phyloP scores from a whole-genome alignment of 768 basidiomycete genomes.

The Paxillus ammoniavirescens region DNA sequence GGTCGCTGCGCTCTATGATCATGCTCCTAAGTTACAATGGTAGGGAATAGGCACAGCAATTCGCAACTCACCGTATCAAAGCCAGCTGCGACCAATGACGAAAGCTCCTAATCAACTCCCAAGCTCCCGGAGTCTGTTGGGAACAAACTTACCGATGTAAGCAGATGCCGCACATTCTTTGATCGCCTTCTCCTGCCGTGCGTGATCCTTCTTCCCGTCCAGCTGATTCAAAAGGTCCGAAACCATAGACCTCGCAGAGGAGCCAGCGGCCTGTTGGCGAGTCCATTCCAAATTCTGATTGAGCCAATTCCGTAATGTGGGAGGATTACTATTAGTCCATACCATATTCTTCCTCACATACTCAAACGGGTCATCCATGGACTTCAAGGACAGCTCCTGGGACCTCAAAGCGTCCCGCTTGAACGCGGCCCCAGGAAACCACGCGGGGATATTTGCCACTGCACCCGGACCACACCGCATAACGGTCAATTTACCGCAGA shows the following conservation, averaged over 20 bases:
- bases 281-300: neutral
- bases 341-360: slow-evolving; percentile 27
- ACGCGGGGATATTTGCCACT: slow-evolving; percentile 28
- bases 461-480: neutral
- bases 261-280: slow-evolving; percentile 19
- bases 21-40: neutral
- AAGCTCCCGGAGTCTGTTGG: neutral
- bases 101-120: neutral
- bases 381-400: slow-evolving; percentile 22
- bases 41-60: neutral
- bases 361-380: slow-evolving; percentile 27
- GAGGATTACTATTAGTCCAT: neutral
- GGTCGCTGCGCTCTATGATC: slow-evolving; percentile 22
- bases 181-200: slow-evolving; percentile 21
- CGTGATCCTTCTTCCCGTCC: slow-evolving; percentile 14
- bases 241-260: slow-evolving; percentile 28
- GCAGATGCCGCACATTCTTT: slow-evolving; percentile 29
- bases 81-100: slow-evolving; percentile 16
- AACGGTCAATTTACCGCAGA: neutral
- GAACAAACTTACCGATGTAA: slow-evolving; percentile 25
- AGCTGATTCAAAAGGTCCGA: slow-evolving; percentile 22
- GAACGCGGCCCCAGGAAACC: slow-evolving; percentile 30
- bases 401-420: slow-evolving; percentile 28
- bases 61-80: slow-evolving; percentile 23
- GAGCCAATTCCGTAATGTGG: no score